A percentile compares a stretch with the other conserved stretches of the same genome.
phyloP scores from a whole-genome alignment of 2,329 filamentous ascomycete species.

The Fonsecaea erecta region DNA sequence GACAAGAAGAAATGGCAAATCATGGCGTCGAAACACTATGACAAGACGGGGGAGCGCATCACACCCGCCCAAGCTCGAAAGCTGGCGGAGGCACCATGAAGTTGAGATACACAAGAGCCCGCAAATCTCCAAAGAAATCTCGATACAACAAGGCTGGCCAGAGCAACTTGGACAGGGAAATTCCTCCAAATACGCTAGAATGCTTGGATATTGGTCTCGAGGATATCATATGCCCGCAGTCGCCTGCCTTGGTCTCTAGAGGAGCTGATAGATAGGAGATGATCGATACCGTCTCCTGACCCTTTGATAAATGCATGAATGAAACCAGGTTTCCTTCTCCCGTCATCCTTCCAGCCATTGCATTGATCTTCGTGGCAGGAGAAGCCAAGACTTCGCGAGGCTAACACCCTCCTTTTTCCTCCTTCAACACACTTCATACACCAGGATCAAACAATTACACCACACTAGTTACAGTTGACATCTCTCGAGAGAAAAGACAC shows the following conservation, averaged over 20 bases:
- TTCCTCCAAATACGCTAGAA: neutral
- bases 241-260: neutral
- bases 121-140: neutral
- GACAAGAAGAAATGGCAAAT: constrained; percentile 34
- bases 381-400: neutral
- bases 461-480: neutral
- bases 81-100: constrained; percentile 28
- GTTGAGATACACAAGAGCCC: neutral
- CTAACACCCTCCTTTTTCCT: neutral
- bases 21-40: constrained; percentile 37
- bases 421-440: neutral
- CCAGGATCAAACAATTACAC: neutral
- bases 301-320: neutral
- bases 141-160: neutral
- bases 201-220: neutral
- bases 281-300: neutral
- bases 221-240: neutral
- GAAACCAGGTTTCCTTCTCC: neutral
- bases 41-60: constrained; percentile 37
- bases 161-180: neutral
- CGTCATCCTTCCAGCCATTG: neutral
- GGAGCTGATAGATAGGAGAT: neutral
- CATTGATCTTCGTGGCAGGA: neutral
- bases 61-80: constrained; percentile 32
- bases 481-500: neutral